phyloP scores from a whole-genome alignment of 768 basidiomycete species.

The Mycena epipterygia region DNA sequence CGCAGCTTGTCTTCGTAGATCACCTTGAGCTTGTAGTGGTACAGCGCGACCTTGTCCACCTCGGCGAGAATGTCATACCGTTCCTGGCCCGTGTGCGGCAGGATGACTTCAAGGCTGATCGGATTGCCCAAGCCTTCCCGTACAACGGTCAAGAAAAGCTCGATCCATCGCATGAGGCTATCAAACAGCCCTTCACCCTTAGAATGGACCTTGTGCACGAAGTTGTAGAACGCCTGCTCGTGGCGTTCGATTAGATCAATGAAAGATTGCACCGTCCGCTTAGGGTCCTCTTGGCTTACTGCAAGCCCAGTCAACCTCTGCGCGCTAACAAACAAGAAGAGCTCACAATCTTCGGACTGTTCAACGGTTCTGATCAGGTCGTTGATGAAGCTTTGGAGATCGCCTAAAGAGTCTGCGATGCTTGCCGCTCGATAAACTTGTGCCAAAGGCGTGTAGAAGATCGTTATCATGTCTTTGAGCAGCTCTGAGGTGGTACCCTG shows the following conservation, averaged over 20 bases:
- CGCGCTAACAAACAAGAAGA: neutral
- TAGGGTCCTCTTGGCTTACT: constrained; percentile 90
- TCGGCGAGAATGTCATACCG: constrained; percentile 85
- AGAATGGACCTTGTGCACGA: constrained; percentile 98
- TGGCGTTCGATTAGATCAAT: constrained; percentile 95
- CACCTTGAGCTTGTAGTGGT: constrained; percentile 96
- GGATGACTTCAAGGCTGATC: constrained; percentile 88
- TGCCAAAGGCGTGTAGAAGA: constrained; percentile 96
- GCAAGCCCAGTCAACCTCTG: constrained; percentile 19
- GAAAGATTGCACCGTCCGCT: constrained; percentile 90
- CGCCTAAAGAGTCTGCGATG: constrained; percentile 93
- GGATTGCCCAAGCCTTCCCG: constrained; percentile 87
- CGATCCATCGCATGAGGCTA: constrained; percentile 96
- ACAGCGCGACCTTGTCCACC: constrained; percentile 89
- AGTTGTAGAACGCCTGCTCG: constrained; percentile 95
- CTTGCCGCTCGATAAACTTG: constrained; percentile 98
- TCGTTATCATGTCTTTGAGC: constrained; percentile 98
- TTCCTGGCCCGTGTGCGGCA: constrained; percentile 86
- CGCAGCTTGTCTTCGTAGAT: constrained; percentile 93
- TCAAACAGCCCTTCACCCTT: constrained; percentile 97
- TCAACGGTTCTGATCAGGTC: constrained; percentile 97
- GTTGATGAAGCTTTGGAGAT: constrained; percentile 94
- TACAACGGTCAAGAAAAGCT: constrained; percentile 91
- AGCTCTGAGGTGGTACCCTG: constrained; percentile 96
- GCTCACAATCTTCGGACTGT: constrained; percentile 88